Evolutionary conservation across 2,329 filamentous ascomycete species (phyloP).

Genomic region (Penicillium sp.): DNA sequence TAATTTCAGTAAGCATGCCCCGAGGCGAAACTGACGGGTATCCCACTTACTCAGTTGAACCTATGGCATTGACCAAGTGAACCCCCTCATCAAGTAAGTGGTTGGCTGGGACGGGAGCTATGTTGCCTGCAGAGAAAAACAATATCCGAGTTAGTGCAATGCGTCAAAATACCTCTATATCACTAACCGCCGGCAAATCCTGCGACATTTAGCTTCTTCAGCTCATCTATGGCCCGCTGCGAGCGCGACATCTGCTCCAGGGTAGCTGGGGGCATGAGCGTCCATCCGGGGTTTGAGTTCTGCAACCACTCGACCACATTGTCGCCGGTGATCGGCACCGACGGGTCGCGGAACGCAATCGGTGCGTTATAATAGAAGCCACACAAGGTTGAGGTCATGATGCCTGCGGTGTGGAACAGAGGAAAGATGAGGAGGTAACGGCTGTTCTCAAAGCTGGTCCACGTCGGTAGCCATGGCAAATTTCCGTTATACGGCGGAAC

Average conservation of each 20-base stretch:
- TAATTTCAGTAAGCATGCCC: too few species aligned
- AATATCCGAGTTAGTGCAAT: too few species aligned
- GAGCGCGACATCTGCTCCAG: constrained; percentile 9
- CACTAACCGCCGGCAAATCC: constrained; percentile 8
- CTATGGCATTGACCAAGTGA: not conserved
- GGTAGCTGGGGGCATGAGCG: constrained; percentile 4
- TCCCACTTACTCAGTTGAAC: not conserved
- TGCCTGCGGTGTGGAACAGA: constrained; percentile 2
- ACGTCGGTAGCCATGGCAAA: constrained; percentile 6
- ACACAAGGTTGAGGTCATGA: not conserved
- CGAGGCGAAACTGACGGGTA: too few species aligned
- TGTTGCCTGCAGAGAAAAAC: not conserved
- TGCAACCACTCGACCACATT: constrained; percentile 9
- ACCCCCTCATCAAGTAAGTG: not conserved
- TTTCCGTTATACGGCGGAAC: not conserved
- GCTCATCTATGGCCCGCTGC: constrained; percentile 1
- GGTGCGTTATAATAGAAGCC: constrained; percentile 5
- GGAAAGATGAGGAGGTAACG: not conserved
- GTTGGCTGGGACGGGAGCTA: not conserved
- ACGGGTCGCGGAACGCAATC: constrained; percentile 5
- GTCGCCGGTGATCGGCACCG: constrained; percentile 3
- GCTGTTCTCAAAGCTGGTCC: constrained; percentile 2
- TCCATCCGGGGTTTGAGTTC: constrained; percentile 1
- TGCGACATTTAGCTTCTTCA: constrained; percentile 5
- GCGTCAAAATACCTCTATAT: not conserved